A percentile compares a stretch with the other conserved stretches of the same genome.
Conservation (phyloP, 139 green algal genomes). For the Chlamydomonas sp. region DNA sequence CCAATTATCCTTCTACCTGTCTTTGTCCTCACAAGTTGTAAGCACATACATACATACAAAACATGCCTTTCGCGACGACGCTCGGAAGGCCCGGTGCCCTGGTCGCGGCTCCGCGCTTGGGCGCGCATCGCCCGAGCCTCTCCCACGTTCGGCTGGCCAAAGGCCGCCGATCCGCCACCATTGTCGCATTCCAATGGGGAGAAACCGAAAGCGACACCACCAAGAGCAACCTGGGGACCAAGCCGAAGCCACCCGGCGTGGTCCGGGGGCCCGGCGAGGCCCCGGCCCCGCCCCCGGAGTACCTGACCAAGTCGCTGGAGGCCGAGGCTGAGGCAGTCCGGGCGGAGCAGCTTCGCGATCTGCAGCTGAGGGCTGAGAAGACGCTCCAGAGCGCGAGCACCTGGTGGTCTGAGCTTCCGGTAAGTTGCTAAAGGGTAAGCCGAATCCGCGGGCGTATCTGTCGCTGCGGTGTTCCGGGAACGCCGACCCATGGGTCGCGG, state of each 20-base stretch:
- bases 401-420: constrained; percentile 8
- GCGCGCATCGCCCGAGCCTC: no score
- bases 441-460: not conserved
- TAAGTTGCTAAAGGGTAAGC: not conserved
- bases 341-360: constrained; percentile 4
- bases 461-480: not conserved
- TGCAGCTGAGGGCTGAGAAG: not conserved
- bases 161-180: not conserved
- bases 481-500: not conserved
- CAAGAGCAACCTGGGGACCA: not conserved
- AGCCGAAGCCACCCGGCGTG: not conserved
- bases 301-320: not conserved
- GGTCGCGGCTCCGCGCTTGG: no score
- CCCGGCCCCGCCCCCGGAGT: no score
- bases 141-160: no score
- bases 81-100: no score
- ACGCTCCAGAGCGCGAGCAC: not conserved
- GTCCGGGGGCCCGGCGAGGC: not conserved
- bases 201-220: not conserved
- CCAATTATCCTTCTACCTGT: no score
- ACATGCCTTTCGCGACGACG: no score
- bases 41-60: no score
- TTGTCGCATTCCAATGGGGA: constrained; percentile 8
- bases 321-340: not conserved
- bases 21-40: no score